phyloP scores from a whole-genome alignment of 192 early-diverging fungal species.

The Coemansia sp. region DNA sequence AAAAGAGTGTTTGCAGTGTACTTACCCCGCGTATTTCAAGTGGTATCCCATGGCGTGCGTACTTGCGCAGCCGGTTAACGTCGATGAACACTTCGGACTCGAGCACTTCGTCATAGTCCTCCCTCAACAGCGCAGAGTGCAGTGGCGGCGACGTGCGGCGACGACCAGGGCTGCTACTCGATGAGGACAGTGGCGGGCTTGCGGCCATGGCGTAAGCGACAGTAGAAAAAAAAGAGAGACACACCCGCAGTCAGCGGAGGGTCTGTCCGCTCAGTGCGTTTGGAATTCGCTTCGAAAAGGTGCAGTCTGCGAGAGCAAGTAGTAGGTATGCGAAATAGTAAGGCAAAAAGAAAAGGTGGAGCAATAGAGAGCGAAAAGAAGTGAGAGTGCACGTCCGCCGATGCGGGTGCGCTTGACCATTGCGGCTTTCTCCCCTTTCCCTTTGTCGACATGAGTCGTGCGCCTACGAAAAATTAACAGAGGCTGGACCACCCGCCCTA shows the following conservation, averaged over 20 bases:
- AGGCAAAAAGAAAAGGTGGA: background rate
- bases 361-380: background rate
- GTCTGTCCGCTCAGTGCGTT: slow-evolving; percentile 8
- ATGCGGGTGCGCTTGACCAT: background rate
- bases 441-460: background rate
- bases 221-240: background rate
- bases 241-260: slow-evolving; percentile 6
- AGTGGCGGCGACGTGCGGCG: slow-evolving; percentile 49
- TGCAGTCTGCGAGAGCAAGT: background rate
- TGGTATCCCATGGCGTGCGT: slow-evolving; percentile 80
- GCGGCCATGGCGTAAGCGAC: slow-evolving; percentile 28
- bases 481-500: background rate
- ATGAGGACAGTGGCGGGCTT: slow-evolving; percentile 52
- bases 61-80: slow-evolving; percentile 73
- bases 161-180: slow-evolving; percentile 44
- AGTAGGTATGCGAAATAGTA: slow-evolving; percentile 1
- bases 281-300: background rate
- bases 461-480: background rate
- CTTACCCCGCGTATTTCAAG: slow-evolving; percentile 71
- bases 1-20: slow-evolving; percentile 1
- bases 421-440: background rate
- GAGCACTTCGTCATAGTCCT: slow-evolving; percentile 74
- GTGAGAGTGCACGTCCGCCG: background rate
- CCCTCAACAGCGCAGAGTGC: slow-evolving; percentile 50
- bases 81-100: slow-evolving; percentile 83